phyloP scores from a whole-genome alignment of 2,329 filamentous ascomycete genomes.

The Botryotinia convoluta region DNA sequence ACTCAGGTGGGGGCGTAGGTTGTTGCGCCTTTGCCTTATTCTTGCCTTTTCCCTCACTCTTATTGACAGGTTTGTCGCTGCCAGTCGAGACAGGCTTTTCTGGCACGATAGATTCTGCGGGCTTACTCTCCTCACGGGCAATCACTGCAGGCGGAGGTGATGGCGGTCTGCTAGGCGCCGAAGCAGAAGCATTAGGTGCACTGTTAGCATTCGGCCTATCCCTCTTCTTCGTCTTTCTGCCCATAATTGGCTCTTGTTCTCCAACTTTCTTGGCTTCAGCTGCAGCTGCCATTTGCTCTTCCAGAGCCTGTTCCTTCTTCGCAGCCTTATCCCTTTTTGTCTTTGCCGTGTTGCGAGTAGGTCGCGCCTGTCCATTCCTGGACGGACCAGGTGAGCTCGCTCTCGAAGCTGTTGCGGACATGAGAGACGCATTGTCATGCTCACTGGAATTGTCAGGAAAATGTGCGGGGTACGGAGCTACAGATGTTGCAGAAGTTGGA shows the following conservation, averaged over 20 bases:
- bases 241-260: slow-evolving; percentile 67
- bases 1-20: slow-evolving; percentile 29
- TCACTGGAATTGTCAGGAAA: slow-evolving; percentile 75
- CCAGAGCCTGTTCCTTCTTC: slow-evolving; percentile 58
- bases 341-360: slow-evolving; percentile 65
- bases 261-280: slow-evolving; percentile 45
- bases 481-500: slow-evolving; percentile 38
- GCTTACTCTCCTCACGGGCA: slow-evolving; percentile 14
- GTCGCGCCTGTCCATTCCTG: slow-evolving; percentile 55
- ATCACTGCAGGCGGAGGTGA: slow-evolving; percentile 29
- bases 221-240: slow-evolving; percentile 83
- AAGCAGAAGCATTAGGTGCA: slow-evolving; percentile 33
- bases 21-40: slow-evolving; percentile 30
- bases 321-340: slow-evolving; percentile 72
- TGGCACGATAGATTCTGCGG: background rate
- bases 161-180: slow-evolving; percentile 31
- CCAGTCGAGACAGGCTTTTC: background rate
- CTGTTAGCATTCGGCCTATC: slow-evolving; percentile 49
- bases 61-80: slow-evolving; percentile 23
- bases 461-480: slow-evolving; percentile 42
- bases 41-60: slow-evolving; percentile 28
- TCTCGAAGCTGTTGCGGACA: slow-evolving; percentile 70
- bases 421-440: slow-evolving; percentile 69
- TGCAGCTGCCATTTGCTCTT: slow-evolving; percentile 52
- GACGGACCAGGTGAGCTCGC: slow-evolving; percentile 68